These are phyloP conservation scores for Citrus medica DNA, from an alignment of 345 rosid genomes.

Conservation along the genomic window DNA sequence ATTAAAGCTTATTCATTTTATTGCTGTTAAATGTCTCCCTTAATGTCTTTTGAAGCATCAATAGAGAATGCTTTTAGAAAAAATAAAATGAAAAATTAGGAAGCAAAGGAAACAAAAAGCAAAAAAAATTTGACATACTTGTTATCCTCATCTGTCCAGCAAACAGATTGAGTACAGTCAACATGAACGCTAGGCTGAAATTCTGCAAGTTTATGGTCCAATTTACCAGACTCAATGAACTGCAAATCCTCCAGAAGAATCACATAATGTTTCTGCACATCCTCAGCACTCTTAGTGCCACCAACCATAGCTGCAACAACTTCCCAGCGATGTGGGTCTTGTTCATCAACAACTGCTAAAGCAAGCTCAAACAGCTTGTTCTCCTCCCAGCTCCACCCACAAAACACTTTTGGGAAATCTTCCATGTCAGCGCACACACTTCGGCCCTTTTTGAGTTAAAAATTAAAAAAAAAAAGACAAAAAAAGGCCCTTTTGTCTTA, in stretches of 20 bases:
- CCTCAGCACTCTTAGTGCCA: constrained; percentile 56
- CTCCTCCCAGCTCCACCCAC: constrained; percentile 80
- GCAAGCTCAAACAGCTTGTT: constrained; percentile 74
- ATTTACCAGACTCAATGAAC: constrained; percentile 55
- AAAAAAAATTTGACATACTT: constrained; percentile 31
- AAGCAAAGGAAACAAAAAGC: constrained; percentile 1
- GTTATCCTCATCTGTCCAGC: constrained; percentile 56
- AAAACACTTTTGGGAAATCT: constrained; percentile 23
- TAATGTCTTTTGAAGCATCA: background rate
- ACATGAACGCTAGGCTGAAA: constrained; percentile 35
- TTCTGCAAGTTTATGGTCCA: constrained; percentile 46
- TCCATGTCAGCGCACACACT: constrained; percentile 26
- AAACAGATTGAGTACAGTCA: constrained; percentile 30
- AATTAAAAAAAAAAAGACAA: constrained; percentile 10
- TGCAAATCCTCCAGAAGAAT: constrained; percentile 60
- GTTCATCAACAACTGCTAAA: constrained; percentile 60
- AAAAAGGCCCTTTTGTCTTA: background rate
- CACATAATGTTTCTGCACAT: constrained; percentile 54
- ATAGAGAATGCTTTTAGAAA: too few species aligned
- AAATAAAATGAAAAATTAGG: too few species aligned
- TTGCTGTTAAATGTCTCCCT: background rate
- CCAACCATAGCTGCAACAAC: constrained; percentile 66
- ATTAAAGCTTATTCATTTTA: too few species aligned
- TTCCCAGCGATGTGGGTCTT: constrained; percentile 58
- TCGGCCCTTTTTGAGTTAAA: background rate